These are phyloP conservation scores for Colletotrichum lini DNA, from an alignment of 2,329 filamentous ascomycete genomes.

Conservation along the genomic window DNA sequence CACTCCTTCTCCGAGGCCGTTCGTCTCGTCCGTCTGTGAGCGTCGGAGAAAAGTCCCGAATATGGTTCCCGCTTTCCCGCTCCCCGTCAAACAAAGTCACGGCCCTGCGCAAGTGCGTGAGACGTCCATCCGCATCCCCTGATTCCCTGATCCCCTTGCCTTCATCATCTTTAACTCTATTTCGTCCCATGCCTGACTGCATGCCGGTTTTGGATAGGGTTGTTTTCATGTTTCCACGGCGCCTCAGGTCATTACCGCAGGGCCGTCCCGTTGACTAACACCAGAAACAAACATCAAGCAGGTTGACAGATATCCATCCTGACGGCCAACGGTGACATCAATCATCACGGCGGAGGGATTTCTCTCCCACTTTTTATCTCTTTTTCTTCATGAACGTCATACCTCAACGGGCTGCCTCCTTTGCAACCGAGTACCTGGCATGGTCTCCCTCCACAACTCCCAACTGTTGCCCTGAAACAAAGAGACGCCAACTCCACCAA, in stretches of 20 bases:
- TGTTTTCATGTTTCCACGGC: background rate
- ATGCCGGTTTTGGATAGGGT: background rate
- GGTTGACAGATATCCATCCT: background rate
- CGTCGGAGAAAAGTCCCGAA: background rate
- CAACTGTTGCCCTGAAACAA: constrained; percentile 33
- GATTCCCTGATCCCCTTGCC: constrained; percentile 4
- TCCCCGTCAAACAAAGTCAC: constrained; percentile 4
- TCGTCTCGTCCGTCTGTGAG: background rate
- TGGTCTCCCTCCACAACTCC: background rate
- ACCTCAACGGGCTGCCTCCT: no score
- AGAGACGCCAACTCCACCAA: constrained; percentile 23
- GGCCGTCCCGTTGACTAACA: background rate
- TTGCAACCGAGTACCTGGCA: background rate
- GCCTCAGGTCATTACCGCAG: background rate
- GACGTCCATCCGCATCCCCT: background rate
- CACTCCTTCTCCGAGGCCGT: background rate
- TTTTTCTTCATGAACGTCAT: background rate
- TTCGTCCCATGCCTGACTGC: constrained; percentile 3
- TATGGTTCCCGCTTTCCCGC: background rate
- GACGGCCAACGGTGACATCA: background rate
- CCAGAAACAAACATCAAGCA: background rate
- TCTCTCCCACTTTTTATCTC: no score
- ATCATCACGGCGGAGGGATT: background rate
- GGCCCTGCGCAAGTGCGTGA: constrained; percentile 12
- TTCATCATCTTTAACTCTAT: constrained; percentile 21